Evolutionary conservation across 2,329 filamentous ascomycete genomes (phyloP).

Genomic region (Calonectria pseudoreteaudii): DNA sequence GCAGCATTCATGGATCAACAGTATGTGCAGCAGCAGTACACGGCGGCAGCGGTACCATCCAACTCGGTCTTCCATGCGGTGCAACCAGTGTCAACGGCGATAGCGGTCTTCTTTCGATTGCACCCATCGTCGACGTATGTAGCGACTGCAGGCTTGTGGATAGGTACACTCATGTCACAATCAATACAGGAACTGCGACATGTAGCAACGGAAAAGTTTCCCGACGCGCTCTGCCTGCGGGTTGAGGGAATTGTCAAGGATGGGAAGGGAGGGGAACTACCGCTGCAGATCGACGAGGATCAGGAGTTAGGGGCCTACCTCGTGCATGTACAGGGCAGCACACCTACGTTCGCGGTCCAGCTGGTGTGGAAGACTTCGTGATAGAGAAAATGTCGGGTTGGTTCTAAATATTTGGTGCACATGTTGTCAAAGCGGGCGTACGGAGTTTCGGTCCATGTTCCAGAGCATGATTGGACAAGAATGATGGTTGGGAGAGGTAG

Average conservation of each 20-base stretch:
- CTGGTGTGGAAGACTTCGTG: slow-evolving; percentile 47
- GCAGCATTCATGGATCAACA: slow-evolving; percentile 50
- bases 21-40: slow-evolving; percentile 46
- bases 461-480: slow-evolving; percentile 28
- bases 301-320: slow-evolving; percentile 80
- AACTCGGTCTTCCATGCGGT: slow-evolving; percentile 40
- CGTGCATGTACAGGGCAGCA: slow-evolving; percentile 65
- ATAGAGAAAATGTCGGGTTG: slow-evolving; percentile 10
- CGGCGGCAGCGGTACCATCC: slow-evolving; percentile 36
- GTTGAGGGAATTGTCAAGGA: slow-evolving; percentile 76
- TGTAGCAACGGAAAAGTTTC: slow-evolving; percentile 71
- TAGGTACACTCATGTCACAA: slow-evolving; percentile 69
- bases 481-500: slow-evolving; percentile 9
- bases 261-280: slow-evolving; percentile 69
- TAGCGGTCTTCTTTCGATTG: slow-evolving; percentile 77
- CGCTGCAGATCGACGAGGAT: slow-evolving; percentile 75
- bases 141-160: slow-evolving; percentile 69
- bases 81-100: slow-evolving; percentile 42
- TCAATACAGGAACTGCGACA: slow-evolving; percentile 73
- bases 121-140: slow-evolving; percentile 71
- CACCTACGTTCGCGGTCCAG: slow-evolving; percentile 59
- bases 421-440: slow-evolving; percentile 31
- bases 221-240: slow-evolving; percentile 67
- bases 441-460: slow-evolving; percentile 34
- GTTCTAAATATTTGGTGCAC: not conserved